Evolutionary conservation across 2,329 filamentous ascomycete genomes (phyloP), one percentile per base, ranked within the genome.

Genomic region (Nakataea oryzae): DNA sequence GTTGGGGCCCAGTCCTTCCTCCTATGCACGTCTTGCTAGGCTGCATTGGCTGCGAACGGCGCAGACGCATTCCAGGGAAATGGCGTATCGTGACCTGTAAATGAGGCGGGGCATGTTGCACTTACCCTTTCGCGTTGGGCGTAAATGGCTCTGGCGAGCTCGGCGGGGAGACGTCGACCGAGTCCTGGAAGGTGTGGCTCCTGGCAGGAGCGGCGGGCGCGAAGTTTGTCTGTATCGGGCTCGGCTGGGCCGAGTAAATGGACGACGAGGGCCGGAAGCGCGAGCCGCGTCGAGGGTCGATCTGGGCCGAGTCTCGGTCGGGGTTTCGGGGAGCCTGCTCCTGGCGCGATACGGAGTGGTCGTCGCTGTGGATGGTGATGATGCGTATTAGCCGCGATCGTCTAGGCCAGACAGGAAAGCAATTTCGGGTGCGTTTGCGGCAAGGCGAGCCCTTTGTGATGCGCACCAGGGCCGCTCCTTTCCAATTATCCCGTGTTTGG

Each of bases 171-270:
- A 85, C 76, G 27, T 76, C 74, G 69, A 75, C 66, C 61, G 61
- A 59, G 59, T 66, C 60, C 12, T 58, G 50, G 17, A 66, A 63
- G 3, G 63, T 62, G 57, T 68, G 62, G 59, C 66, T 67, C 17
- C 54, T 61, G 28, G n/a, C 41, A 21, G 59, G 57, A 65, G 56
- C 63, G 59, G 70, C 64, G n/a, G 69, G 65, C 11, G 72, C 69
- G 62, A 75, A 74, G 56, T 65, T 69, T 17, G 72, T 67, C 13
- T 69, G 70, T 30, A 71, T 69, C 17, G 79, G 78, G 64, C 78
- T 83, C 57, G 76, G 79, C 70, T 83, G 79, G 41, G 41, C 7
- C 57, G 85, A 85, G 70, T 89, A 88, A 58, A 86, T 67, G 21
- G 87, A 88, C 34, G 86, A 87, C 8, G 76, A 66, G n/a, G 81